Conservation (phyloP, 306 rosid species). For the Lathyrus tuberosus region DNA sequence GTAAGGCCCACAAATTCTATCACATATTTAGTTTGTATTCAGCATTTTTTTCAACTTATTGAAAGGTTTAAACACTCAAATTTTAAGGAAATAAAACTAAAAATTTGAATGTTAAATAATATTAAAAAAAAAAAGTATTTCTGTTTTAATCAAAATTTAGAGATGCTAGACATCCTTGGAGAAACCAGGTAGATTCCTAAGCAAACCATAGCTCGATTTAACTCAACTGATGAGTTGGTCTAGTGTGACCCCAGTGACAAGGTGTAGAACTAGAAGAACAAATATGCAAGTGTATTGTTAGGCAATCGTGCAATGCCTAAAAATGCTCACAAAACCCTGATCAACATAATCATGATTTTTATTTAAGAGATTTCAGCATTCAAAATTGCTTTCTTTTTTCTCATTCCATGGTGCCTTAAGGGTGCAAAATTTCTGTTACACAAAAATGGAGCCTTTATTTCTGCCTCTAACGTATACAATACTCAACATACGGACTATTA, state of each 20-base stretch:
- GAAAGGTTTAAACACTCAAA: too few relatives aligned
- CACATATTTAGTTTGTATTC: too few relatives aligned
- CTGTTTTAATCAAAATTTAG: too few relatives aligned
- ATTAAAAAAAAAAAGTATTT: too few relatives aligned
- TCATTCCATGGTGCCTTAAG: conserved; percentile 4
- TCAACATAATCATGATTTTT: neutral
- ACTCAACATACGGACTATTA: conserved; percentile 37
- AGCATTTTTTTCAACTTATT: too few relatives aligned
- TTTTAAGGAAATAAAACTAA: too few relatives aligned
- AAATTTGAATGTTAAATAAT: too few relatives aligned
- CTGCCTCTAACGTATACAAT: conserved; percentile 46
- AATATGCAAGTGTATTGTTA: neutral
- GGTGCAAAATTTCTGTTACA: conserved; percentile 46
- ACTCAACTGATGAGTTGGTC: neutral
- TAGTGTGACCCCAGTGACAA: neutral
- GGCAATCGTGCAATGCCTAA: neutral
- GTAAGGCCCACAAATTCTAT: too few relatives aligned
- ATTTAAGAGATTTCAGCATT: neutral
- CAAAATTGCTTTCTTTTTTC: conserved; percentile 1
- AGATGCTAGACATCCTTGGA: too few relatives aligned
- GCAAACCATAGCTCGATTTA: neutral
- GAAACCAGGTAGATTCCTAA: too few relatives aligned
- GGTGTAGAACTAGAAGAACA: neutral
- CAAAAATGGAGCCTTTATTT: conserved; percentile 17
- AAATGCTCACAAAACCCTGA: neutral